Conservation (phyloP, 805 yeast genomes). For the Ogataea naganishii region DNA sequence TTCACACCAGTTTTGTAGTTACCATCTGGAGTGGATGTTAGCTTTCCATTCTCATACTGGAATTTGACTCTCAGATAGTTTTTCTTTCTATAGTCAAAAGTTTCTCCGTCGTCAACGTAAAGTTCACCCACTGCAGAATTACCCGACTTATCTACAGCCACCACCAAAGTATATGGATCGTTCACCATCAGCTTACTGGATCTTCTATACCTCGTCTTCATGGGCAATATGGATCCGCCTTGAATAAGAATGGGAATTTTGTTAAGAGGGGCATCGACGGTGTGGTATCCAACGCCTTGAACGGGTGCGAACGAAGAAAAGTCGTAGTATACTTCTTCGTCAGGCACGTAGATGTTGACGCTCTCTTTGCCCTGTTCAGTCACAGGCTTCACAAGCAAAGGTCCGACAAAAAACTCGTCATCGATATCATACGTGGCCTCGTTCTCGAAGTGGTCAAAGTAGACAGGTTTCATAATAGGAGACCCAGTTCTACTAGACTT, state of each 20-base stretch:
- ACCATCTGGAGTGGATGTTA: conserved; percentile 21
- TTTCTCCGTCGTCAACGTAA: conserved; percentile 81
- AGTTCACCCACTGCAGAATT: conserved; percentile 46
- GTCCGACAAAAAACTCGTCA: conserved; percentile 76
- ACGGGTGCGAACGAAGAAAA: conserved; percentile 27
- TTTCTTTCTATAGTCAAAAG: conserved; percentile 47
- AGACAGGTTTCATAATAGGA: conserved; percentile 66
- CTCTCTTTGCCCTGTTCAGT: conserved; percentile 39
- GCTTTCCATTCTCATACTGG: conserved; percentile 22
- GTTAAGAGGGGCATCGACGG: conserved; percentile 36
- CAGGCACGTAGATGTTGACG: conserved; percentile 44
- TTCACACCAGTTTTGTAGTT: conserved; percentile 17
- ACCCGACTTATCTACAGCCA: conserved; percentile 45
- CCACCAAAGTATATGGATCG: conserved; percentile 74
- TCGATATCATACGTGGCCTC: conserved; percentile 50
- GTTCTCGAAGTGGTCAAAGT: conserved; percentile 45
- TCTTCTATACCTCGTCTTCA: conserved; percentile 70
- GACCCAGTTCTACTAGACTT: conserved; percentile 50
- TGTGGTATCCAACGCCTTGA: conserved; percentile 30
- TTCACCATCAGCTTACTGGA: conserved; percentile 63
- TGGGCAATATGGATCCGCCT: conserved; percentile 71
- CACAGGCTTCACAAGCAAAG: conserved; percentile 72
- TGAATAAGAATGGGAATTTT: conserved; percentile 64
- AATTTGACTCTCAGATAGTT: conserved; percentile 40
- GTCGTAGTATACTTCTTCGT: conserved; percentile 47